Base-by-base conservation (phyloP, 495 filamentous ascomycete genomes). In the Daldinia bambusicola region DNA sequence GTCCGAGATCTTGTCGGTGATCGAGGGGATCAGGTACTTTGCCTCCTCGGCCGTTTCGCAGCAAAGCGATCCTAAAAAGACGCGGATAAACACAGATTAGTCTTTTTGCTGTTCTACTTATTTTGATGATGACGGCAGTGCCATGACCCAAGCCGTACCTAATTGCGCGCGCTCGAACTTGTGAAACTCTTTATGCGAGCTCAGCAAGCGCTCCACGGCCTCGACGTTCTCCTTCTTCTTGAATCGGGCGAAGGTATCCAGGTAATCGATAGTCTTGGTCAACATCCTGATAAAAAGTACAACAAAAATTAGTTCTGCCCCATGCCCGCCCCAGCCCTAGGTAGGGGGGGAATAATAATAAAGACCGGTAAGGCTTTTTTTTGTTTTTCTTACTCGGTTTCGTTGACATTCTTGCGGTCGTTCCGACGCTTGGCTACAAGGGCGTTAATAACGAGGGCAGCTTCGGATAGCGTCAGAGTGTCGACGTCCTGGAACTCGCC, bases 131-230 rank as follows among this genome's bases (percentile, higher is more conserved):
- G 13, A n/a, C 5, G 9, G 32, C 8, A 9, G 2, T 1, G 12
- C 50, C 16, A 13, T 9, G 2, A 6, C 36, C 30, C 26, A 51
- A 37, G 85, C 67, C 86, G 66, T 81, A 97, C 95, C 95, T 61
- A 99, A 85, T 84, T 98, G 94, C 48, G 92, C 93, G 72, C 91
- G 87, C 86, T 99, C 95, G 75, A 98, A 98, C 77, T 92, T 90
- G 75, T 91, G 91, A 72, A 99, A 80, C 76, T 94, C 89, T 62
- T 89, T 89, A 71, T 91, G 89, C 40, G 88, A 84, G 62, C 90
- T 89, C 63, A 97, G 82, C 60, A 97, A 81, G 7, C 91, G 86
- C 79, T 97, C 95, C 38, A 98, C 93, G 10, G 93, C 92, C 81
- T 96, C 92, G 64, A 97, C 93, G 66, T 93, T 95, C 80, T 98